phyloP scores from a whole-genome alignment of 306 rosid genomes.

The Herpetospermum pedunculosum region DNA sequence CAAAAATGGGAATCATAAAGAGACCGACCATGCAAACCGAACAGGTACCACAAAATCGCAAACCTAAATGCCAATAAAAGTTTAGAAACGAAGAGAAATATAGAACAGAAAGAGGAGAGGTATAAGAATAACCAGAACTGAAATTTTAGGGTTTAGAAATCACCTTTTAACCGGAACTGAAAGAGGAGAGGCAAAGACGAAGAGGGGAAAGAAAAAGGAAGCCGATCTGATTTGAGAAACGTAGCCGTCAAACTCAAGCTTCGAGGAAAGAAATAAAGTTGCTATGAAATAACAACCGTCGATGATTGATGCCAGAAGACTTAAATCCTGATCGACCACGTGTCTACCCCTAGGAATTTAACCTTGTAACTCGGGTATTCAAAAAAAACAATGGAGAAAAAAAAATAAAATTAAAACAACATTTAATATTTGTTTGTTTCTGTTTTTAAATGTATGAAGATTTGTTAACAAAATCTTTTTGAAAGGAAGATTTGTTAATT shows the following conservation, averaged over 20 bases:
- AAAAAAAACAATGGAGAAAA: too few relatives aligned
- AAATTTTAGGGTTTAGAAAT: slow-evolving; percentile 6
- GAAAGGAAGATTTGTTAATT: too few relatives aligned
- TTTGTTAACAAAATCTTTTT: too few relatives aligned
- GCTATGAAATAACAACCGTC: slow-evolving; percentile 9
- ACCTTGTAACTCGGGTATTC: background rate
- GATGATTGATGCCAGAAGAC: slow-evolving; percentile 1
- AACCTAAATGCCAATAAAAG: background rate
- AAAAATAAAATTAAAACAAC: too few relatives aligned
- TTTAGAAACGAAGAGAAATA: background rate
- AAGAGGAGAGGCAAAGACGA: background rate
- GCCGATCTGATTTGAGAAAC: slow-evolving; percentile 10
- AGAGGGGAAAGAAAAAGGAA: background rate
- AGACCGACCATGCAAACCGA: background rate
- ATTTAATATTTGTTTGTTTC: too few relatives aligned
- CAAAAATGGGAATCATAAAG: background rate
- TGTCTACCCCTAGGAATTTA: background rate
- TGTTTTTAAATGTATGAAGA: too few relatives aligned
- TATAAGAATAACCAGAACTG: background rate
- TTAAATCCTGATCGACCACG: slow-evolving; percentile 9
- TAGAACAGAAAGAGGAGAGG: background rate
- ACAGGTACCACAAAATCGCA: background rate
- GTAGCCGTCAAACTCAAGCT: slow-evolving; percentile 6
- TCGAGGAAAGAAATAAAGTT: background rate
- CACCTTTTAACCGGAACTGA: too few relatives aligned